Percentiles rank a stretch among this genome's conserved stretches.
Evolutionary conservation across 768 basidiomycete genomes (phyloP).

Genomic region (Naganishia randhawae): DNA sequence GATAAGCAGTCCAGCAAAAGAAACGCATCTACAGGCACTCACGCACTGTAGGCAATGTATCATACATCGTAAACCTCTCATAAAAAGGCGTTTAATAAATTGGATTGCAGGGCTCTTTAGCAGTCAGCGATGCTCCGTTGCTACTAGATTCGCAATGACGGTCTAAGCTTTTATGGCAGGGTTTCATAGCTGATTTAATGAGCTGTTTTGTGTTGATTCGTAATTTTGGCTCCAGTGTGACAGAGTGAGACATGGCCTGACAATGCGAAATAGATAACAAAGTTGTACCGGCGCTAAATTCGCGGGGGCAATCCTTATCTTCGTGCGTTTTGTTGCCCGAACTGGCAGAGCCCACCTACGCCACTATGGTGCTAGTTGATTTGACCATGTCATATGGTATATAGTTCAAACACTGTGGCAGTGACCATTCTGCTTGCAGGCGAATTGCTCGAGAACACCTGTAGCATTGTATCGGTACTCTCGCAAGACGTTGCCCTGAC

Average conservation of each 20-base stretch:
- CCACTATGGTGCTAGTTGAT: background rate
- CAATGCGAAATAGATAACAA: constrained; percentile 4
- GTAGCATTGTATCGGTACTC: background rate
- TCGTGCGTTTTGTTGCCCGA: background rate
- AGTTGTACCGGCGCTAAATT: background rate
- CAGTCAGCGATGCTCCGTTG: too few species aligned
- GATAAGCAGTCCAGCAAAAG: too few species aligned
- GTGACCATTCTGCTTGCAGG: background rate
- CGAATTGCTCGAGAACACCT: background rate
- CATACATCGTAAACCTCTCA: too few species aligned
- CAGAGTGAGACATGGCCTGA: constrained; percentile 13
- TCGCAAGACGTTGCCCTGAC: background rate
- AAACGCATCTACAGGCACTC: too few species aligned
- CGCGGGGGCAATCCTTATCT: constrained; percentile 19
- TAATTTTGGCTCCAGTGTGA: background rate
- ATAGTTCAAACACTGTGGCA: background rate
- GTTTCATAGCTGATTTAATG: background rate
- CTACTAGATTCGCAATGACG: too few species aligned
- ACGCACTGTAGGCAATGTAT: too few species aligned
- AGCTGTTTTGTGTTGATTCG: background rate
- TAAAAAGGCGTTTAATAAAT: too few species aligned
- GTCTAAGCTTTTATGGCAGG: too few species aligned
- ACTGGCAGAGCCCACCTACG: too few species aligned
- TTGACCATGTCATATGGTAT: too few species aligned
- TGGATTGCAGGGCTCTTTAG: too few species aligned